Base-by-base conservation (phyloP, 2,329 filamentous ascomycete species). In the Penicillium sp. region DNA sequence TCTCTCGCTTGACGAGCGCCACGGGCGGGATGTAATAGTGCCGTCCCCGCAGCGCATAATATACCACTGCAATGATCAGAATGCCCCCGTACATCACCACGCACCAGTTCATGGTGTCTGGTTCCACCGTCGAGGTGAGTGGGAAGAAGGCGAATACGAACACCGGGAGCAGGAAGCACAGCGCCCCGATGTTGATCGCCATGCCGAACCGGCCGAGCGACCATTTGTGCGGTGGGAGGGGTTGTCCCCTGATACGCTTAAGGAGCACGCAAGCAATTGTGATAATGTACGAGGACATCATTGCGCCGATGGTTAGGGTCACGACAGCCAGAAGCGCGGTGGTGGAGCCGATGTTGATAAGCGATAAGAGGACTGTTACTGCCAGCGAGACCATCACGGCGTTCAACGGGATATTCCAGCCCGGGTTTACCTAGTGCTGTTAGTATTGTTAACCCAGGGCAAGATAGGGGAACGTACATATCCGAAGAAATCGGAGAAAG, bases 141-240 rank as follows among this genome's bases (percentile, higher is more conserved):
- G 75, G 75, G 58, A 75, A 77, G 57, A 76, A 76, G 6, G 63
- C 59, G 45, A 77, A 75, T 3, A 75, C 47, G 18, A 71, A 71
- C 8, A 71, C 65, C 1, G 72, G 52, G 0, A 57, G 49, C 2
- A 76, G 50, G 45, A 70, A 76, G 1, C 67, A 29, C 3, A 77
- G 48, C 0, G 72, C 64, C 3, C 70, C 59, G 23, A 68, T 62
- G 50, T 77, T 77, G 59, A 75, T 48, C 47, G 64, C 61, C 21
- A 71, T 61, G 1, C 72, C 72, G 23, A 64, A 38, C 5, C 59
- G 62, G 2, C 74, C 73, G 2, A 76, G 63, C 4, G 56, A 65
- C 58, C 72, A 77, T 6, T 65, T 64, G 2, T 60, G 67, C 0
- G 68, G 67, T 0, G 73, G 66, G 0, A 76, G 65, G 0, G 65